Evolutionary conservation across 139 green algal genomes (phyloP).

Genomic region (Chlorella sp.): DNA sequence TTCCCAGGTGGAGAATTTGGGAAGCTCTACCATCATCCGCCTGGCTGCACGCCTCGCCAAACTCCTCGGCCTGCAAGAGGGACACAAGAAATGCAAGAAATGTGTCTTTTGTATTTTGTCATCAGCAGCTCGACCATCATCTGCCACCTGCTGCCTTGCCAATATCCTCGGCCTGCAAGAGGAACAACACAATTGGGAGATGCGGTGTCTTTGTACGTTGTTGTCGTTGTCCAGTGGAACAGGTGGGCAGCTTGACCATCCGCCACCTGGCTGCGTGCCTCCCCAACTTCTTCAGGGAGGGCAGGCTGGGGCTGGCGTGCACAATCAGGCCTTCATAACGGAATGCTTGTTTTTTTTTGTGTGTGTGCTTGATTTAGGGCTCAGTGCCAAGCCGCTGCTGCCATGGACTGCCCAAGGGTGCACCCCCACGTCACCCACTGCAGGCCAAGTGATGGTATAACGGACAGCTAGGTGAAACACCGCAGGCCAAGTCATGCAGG

Average conservation of each 20-base stretch:
- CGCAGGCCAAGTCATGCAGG: too few species aligned
- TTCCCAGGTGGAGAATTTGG: conserved; percentile 9
- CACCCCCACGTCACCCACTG: too few species aligned
- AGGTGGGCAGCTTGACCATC: conserved; percentile 42
- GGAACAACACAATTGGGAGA: conserved; percentile 23
- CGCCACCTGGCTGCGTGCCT: conserved; percentile 39
- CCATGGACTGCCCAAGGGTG: neutral
- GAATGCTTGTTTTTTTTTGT: too few species aligned
- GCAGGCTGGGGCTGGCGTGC: neutral
- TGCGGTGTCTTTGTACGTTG: too few species aligned
- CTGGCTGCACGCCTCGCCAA: conserved; percentile 35
- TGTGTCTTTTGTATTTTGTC: too few species aligned
- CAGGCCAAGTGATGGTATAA: neutral
- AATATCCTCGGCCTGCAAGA: conserved; percentile 33
- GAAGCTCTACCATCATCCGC: conserved; percentile 48
- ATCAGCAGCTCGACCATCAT: conserved; percentile 48
- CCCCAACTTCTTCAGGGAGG: conserved; percentile 35
- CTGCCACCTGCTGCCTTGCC: conserved; percentile 14
- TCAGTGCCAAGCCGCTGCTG: neutral
- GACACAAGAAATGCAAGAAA: too few species aligned
- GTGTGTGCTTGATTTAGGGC: neutral
- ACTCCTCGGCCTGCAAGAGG: conserved; percentile 29
- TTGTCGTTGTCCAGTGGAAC: too few species aligned
- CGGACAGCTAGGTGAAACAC: too few species aligned
- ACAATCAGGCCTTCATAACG: too few species aligned